A percentile compares a stretch with the other conserved stretches of the same genome.
Conservation (phyloP, 768 basidiomycete genomes). For the Hemileccinum impolitum region DNA sequence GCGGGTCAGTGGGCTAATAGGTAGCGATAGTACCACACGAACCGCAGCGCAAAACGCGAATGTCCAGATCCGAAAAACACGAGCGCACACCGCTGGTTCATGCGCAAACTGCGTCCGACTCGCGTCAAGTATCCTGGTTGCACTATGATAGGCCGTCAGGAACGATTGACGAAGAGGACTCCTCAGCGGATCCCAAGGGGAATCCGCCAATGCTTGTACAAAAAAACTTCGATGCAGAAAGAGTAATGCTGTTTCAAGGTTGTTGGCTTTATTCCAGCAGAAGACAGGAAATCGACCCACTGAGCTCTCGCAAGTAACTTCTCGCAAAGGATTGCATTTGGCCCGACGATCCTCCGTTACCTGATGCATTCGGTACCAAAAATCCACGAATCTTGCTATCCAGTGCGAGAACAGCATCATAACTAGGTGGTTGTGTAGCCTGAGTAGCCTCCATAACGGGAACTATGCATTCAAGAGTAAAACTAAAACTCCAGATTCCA, state of each 20-base stretch:
- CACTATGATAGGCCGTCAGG: conserved; percentile 47
- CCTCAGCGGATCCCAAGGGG: conserved; percentile 44
- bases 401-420: conserved; percentile 45
- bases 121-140: conserved; percentile 42
- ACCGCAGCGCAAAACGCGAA: conserved; percentile 54
- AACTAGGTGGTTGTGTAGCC: conserved; percentile 41
- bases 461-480: conserved; percentile 39
- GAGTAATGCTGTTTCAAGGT: conserved; percentile 40
- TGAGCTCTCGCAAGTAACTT: conserved; percentile 44
- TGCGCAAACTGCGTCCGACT: conserved; percentile 41
- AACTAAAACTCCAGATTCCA: conserved; percentile 46
- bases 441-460: conserved; percentile 42
- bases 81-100: conserved; percentile 44
- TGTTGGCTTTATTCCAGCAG: conserved; percentile 1
- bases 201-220: conserved; percentile 50
- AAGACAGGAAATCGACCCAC: conserved; percentile 23
- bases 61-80: conserved; percentile 61
- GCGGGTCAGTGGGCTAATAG: not conserved
- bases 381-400: conserved; percentile 47
- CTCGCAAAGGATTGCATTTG: conserved; percentile 42
- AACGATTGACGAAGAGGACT: conserved; percentile 52
- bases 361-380: conserved; percentile 20
- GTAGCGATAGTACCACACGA: conserved; percentile 17
- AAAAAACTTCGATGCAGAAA: conserved; percentile 58
- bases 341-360: conserved; percentile 31